Conservation (phyloP, 2,329 filamentous ascomycete species). For the Botrytis paeoniae region DNA sequence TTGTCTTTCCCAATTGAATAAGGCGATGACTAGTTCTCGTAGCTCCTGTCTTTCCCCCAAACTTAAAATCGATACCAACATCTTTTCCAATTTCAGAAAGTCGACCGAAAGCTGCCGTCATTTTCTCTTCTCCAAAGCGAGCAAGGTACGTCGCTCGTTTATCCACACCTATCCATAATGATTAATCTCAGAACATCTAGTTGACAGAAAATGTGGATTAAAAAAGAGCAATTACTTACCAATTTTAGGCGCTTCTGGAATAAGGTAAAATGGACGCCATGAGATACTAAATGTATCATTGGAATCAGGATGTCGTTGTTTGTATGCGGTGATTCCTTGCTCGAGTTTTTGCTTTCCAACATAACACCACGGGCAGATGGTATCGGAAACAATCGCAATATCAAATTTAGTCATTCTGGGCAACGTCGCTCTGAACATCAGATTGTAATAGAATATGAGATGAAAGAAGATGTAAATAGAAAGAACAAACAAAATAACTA, state of each 20-base stretch:
- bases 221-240: slow-evolving; percentile 41
- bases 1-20: slow-evolving; percentile 63
- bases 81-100: slow-evolving; percentile 56
- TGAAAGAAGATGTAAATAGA: background rate
- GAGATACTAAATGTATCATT: slow-evolving; percentile 68
- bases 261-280: slow-evolving; percentile 80
- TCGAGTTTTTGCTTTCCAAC: slow-evolving; percentile 69
- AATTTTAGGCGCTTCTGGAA: slow-evolving; percentile 57
- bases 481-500: background rate
- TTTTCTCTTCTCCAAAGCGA: slow-evolving; percentile 63
- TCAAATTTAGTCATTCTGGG: slow-evolving; percentile 68
- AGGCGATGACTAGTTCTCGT: slow-evolving; percentile 78
- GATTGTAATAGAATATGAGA: background rate
- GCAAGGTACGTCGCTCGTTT: slow-evolving; percentile 56
- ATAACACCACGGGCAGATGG: slow-evolving; percentile 44
- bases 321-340: slow-evolving; percentile 66
- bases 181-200: background rate
- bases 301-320: slow-evolving; percentile 56
- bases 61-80: slow-evolving; percentile 72
- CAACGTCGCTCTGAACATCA: slow-evolving; percentile 29
- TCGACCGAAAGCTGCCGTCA: slow-evolving; percentile 54
- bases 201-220: background rate
- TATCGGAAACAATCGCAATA: slow-evolving; percentile 78
- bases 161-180: slow-evolving; percentile 42
- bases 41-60: slow-evolving; percentile 68